Evolutionary conservation across 805 yeast species (phyloP).

Genomic region (Lachancea mirantina): DNA sequence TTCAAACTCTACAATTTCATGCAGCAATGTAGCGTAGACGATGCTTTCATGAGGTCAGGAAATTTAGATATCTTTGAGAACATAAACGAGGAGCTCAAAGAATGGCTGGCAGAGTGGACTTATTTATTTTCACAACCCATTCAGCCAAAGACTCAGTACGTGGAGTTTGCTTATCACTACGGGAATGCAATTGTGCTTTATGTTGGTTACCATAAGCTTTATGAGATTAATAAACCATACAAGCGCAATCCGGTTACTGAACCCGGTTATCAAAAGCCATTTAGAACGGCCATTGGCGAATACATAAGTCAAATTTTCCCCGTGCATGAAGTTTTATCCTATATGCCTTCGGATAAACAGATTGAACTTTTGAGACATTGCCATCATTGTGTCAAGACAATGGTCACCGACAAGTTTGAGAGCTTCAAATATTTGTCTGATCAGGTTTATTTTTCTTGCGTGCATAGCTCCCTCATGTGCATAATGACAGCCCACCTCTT

Average conservation of each 20-base stretch:
- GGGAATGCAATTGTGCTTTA: conserved; percentile 46
- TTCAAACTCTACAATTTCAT: conserved; percentile 44
- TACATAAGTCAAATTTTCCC: conserved; percentile 12
- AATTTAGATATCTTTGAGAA: conserved; percentile 24
- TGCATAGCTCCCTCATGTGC: conserved; percentile 14
- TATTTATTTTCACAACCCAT: conserved; percentile 55
- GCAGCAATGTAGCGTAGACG: conserved; percentile 28
- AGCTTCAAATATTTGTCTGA: conserved; percentile 19
- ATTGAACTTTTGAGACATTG: conserved; percentile 14
- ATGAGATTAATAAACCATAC: conserved; percentile 1
- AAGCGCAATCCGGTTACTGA: background rate
- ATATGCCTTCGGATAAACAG: conserved; percentile 12
- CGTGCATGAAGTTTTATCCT: conserved; percentile 10
- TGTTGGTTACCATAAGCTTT: conserved; percentile 16
- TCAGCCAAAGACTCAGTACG: conserved; percentile 71
- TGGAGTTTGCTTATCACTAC: conserved; percentile 62
- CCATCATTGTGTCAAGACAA: conserved; percentile 11
- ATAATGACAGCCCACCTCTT: conserved; percentile 9
- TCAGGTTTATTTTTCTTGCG: conserved; percentile 17
- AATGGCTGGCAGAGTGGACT: conserved; percentile 67
- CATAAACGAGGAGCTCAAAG: conserved; percentile 42
- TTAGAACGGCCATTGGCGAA: conserved; percentile 7
- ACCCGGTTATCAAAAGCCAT: background rate
- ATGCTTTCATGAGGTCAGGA: conserved; percentile 1
- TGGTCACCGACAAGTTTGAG: conserved; percentile 14